phyloP scores from a whole-genome alignment of 805 yeast species.

The Saturnispora silvae region DNA sequence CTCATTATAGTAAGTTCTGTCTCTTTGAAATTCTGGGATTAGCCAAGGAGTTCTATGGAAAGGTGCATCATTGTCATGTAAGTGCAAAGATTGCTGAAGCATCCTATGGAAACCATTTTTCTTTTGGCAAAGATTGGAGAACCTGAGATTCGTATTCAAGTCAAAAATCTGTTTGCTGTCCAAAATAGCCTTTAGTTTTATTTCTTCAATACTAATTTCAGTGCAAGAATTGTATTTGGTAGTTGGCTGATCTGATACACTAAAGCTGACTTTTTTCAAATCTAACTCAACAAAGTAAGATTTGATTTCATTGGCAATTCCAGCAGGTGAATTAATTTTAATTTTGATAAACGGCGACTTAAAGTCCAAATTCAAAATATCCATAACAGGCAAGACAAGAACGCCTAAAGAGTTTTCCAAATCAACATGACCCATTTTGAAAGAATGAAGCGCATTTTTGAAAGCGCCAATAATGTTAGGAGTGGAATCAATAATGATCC shows the following conservation, averaged over 20 bases:
- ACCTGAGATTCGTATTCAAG: conserved; percentile 45
- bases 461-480: conserved; percentile 37
- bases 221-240: conserved; percentile 47
- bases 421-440: conserved; percentile 59
- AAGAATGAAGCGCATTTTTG: conserved; percentile 31
- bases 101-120: conserved; percentile 36
- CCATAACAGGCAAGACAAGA: conserved; percentile 47
- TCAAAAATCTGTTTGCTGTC: conserved; percentile 25
- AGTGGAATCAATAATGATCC: conserved; percentile 40
- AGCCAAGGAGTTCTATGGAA: conserved; percentile 73
- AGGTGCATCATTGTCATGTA: conserved; percentile 68
- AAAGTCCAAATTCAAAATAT: conserved; percentile 57
- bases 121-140: conserved; percentile 52
- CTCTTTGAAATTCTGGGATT: conserved; percentile 40
- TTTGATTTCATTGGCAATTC: not conserved
- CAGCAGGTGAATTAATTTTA: conserved; percentile 26
- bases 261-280: conserved; percentile 22
- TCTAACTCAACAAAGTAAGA: conserved; percentile 18
- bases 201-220: conserved; percentile 38
- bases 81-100: conserved; percentile 50
- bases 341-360: conserved; percentile 38
- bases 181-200: conserved; percentile 24
- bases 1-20: conserved; percentile 35
- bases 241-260: conserved; percentile 61
- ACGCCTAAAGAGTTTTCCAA: conserved; percentile 63